Evolutionary conservation across 2,329 filamentous ascomycete genomes (phyloP), one percentile per base, ranked within the genome.

Genomic region (Hortaea werneckii): DNA sequence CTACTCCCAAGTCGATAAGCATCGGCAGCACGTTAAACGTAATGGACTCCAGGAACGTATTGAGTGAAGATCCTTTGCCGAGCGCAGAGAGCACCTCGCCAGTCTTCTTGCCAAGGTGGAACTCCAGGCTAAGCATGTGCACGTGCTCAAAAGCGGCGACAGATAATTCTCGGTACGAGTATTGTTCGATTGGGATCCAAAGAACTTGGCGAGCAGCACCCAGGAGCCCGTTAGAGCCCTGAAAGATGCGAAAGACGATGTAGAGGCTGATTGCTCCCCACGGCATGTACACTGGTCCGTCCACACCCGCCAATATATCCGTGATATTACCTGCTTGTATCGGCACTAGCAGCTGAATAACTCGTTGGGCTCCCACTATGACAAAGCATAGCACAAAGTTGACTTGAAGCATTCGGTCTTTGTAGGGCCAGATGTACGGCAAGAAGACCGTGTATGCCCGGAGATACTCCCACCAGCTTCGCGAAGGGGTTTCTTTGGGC

Each of bases 111-210:
- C 87, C 88, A 3, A 96, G 77, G 62, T 98, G 92, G 60, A 98
- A 98, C 64, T 96, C 92, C 54, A 96, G 76, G 65, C 89, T 95
- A 30, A 98, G 79, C 42, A 84, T 83, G 66, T 98, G 92, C 20
- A 98, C 92, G 64, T 98, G 92, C 68, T 96, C 90, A 62, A 98
- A 98, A 8, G 90, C 87, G 11, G 92, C 89, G 1, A 92, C 92
- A 5, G 89, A 95, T 48, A 98, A 76, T 53, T 92, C 87, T 60
- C 87, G 83, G 67, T 95, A 98, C 0, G 90, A 95, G 65, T 96
- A 95, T 65, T 98, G 92, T 32, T 89, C 87, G 47, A 98, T 88
- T 0, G 92, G 90, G 42, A 98, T 92, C 92, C 92, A 98, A 30
- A 98, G 73, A 32, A 87, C 80, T 20, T 87, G 84, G 52, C 92